Evolutionary conservation across 345 rosid genomes (phyloP), one percentile per base, ranked within the genome.

Genomic region (Fremontodendron californicum): DNA sequence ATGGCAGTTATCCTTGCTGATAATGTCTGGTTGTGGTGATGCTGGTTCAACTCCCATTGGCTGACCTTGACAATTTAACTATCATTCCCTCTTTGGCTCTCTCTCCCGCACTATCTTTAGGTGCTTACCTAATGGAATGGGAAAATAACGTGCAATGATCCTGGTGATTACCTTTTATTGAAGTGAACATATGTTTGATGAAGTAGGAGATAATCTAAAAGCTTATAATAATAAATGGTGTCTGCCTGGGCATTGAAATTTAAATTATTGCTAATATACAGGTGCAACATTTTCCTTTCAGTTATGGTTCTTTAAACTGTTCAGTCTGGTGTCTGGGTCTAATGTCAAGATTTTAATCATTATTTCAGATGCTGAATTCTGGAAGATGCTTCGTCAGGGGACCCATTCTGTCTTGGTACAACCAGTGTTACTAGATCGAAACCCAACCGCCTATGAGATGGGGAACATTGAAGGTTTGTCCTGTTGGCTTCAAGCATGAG

Each of bases 401-500:
- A 89, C 97, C 9, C 81, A 82, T 19, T 91, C 99, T 58, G 78
- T 93, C 25, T 82, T 89, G 81, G 85, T 93, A 62, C 90, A 87
- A 81, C 93, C 98, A 33, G 78, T 91, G 13, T 54, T 84, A 77
- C 82, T 70, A 72, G 82, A 73, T 61, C 75, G 81, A 19, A 77
- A 78, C 15, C 62, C 74, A 64, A 81, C 58, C 71, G 13, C 25
- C 12, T 27, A 66, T 49, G 87, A 88, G 68, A 33, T 64, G 16
- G 80, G 77, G 60, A 78, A 33, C 46, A 71, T 25, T 69, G 84
- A 87, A 80, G 98, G 93, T 64, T 91, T 81, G 45, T 95, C 61
- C 76, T 93, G 77, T 81, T 95, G 85, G 93, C 92, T 78, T 91
- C 99, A 75, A 89, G 97, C 80, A 81, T 84, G 72, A 82, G 78